phyloP scores from a whole-genome alignment of 2,329 filamentous ascomycete species.

The Ceratocystiopsis sp. region DNA sequence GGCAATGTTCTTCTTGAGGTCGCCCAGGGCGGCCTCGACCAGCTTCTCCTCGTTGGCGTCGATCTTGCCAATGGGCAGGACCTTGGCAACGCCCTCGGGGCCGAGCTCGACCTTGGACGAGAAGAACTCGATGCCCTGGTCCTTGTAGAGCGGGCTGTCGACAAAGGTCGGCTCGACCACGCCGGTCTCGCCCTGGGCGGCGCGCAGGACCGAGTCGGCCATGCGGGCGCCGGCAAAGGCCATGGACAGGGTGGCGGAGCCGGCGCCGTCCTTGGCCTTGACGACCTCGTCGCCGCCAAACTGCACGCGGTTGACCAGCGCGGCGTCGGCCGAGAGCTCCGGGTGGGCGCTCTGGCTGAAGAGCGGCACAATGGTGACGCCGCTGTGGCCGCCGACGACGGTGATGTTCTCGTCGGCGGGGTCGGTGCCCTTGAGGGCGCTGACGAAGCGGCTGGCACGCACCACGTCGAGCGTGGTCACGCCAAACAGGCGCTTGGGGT shows the following conservation, averaged over 20 bases:
- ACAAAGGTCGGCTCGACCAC: slow-evolving; percentile 94
- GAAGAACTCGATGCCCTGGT: slow-evolving; percentile 96
- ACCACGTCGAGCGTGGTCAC: slow-evolving; percentile 98
- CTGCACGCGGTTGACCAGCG: slow-evolving; percentile 86
- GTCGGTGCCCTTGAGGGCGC: slow-evolving; percentile 79
- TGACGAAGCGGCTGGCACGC: slow-evolving; percentile 94
- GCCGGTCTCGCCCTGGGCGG: slow-evolving; percentile 82
- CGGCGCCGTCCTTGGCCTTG: slow-evolving; percentile 95
- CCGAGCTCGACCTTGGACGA: slow-evolving; percentile 89
- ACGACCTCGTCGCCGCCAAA: slow-evolving; percentile 99
- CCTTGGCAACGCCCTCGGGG: slow-evolving; percentile 89
- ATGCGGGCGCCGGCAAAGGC: slow-evolving; percentile 77
- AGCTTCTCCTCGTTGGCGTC: slow-evolving; percentile 79
- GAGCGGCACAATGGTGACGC: slow-evolving; percentile 94
- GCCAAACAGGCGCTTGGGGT: slow-evolving; percentile 97
- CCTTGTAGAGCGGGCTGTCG: slow-evolving; percentile 94
- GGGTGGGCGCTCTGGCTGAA: slow-evolving; percentile 87
- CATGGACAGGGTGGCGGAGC: slow-evolving; percentile 96
- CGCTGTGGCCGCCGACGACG: slow-evolving; percentile 93
- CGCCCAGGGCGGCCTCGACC: slow-evolving; percentile 65
- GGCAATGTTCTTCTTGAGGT: slow-evolving; percentile 87
- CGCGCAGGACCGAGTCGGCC: slow-evolving; percentile 86
- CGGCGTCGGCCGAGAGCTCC: slow-evolving; percentile 60
- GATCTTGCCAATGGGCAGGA: slow-evolving; percentile 71
- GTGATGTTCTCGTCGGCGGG: slow-evolving; percentile 86